These are phyloP conservation scores for Magnusiomyces suaveolens DNA, from an alignment of 1,139 yeast genomes.

Conservation along the genomic window DNA sequence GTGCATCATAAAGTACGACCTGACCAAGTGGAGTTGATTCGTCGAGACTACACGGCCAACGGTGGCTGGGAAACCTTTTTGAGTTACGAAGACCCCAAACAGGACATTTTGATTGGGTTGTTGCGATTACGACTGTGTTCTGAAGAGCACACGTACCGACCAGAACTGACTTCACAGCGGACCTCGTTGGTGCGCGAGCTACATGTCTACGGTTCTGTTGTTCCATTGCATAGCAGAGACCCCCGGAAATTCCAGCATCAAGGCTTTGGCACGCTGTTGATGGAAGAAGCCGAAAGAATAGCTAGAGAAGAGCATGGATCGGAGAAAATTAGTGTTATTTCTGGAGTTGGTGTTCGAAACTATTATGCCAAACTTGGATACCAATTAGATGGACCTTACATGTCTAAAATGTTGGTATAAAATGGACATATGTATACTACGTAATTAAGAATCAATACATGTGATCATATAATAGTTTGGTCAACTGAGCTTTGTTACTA, in stretches of 20 bases:
- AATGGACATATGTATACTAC: constrained; percentile 17
- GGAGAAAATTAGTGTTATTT: constrained; percentile 79
- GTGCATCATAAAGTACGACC: constrained; percentile 96
- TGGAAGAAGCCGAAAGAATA: constrained; percentile 97
- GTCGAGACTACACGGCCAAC: constrained; percentile 94
- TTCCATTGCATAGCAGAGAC: constrained; percentile 93
- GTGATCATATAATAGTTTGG: no score
- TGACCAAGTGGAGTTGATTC: constrained; percentile 88
- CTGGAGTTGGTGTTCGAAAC: constrained; percentile 96
- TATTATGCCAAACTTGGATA: constrained; percentile 90
- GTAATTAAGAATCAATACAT: no score
- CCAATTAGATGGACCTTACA: constrained; percentile 87
- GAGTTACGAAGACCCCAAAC: constrained; percentile 94
- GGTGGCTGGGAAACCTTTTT: constrained; percentile 99
- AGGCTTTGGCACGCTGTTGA: constrained; percentile 92
- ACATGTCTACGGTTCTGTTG: constrained; percentile 96
- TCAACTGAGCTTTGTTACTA: no score
- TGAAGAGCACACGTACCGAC: constrained; percentile 80
- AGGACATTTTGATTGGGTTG: constrained; percentile 88
- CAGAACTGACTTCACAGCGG: constrained; percentile 74
- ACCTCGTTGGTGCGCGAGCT: constrained; percentile 91
- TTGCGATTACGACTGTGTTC: constrained; percentile 82
- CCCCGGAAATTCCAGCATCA: constrained; percentile 98
- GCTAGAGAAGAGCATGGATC: constrained; percentile 95
- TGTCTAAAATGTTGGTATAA: constrained; percentile 54